These are phyloP conservation scores for Claviceps arundinis DNA, from an alignment of 2,329 filamentous ascomycete species.

Conservation along the genomic window DNA sequence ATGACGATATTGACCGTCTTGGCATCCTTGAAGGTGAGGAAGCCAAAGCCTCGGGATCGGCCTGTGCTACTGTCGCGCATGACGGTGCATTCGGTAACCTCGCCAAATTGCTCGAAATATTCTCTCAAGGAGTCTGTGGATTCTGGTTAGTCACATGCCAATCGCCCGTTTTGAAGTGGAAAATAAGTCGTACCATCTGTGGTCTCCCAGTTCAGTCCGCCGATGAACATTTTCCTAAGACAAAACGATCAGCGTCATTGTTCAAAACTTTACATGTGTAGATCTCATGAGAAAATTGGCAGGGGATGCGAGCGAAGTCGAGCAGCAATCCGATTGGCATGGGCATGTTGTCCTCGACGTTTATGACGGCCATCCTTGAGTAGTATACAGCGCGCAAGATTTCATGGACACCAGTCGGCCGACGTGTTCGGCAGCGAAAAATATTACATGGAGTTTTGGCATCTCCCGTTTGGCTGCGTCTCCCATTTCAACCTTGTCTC, in stretches of 20 bases:
- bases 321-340: not conserved
- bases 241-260: constrained; percentile 2
- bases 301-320: not conserved
- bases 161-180: not conserved
- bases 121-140: constrained; percentile 78
- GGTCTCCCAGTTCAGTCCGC: constrained; percentile 96
- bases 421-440: not conserved
- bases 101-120: constrained; percentile 95
- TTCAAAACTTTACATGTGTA: not conserved
- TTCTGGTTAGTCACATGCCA: constrained; percentile 6
- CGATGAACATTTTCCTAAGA: constrained; percentile 97
- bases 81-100: constrained; percentile 96
- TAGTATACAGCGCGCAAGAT: not conserved
- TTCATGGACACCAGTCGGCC: not conserved
- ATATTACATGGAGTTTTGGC: not conserved
- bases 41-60: constrained; percentile 89
- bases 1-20: constrained; percentile 98
- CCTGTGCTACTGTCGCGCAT: constrained; percentile 95
- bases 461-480: not conserved
- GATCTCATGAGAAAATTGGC: not conserved
- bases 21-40: constrained; percentile 93
- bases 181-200: constrained; percentile 66
- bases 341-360: not conserved
- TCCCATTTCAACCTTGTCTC: not conserved
- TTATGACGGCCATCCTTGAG: not conserved